phyloP scores from a whole-genome alignment of 2,329 filamentous ascomycete genomes.

The Rutstroemia sydowiana region DNA sequence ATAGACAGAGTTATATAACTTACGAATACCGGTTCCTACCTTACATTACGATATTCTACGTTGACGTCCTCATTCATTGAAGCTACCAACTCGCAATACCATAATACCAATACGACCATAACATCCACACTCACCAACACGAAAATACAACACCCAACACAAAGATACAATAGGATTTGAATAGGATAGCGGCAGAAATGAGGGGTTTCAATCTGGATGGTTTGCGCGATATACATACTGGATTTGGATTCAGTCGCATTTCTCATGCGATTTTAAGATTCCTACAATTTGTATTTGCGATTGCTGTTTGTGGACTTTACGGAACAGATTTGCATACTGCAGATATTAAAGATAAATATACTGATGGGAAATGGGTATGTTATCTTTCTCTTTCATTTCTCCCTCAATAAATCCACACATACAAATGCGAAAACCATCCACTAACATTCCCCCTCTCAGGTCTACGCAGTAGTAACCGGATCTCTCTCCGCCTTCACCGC shows the following conservation, averaged over 20 bases:
- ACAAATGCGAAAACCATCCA: not conserved
- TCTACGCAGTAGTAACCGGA: constrained; percentile 67
- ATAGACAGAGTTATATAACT: too few species aligned
- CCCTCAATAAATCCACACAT: not conserved
- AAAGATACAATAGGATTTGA: too few species aligned
- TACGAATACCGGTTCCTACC: too few species aligned
- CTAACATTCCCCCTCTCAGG: constrained; percentile 32
- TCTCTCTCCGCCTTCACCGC: constrained; percentile 58
- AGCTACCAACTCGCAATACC: too few species aligned
- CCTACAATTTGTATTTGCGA: constrained; percentile 66
- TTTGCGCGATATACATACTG: not conserved
- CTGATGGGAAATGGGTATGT: constrained; percentile 64
- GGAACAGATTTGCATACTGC: constrained; percentile 57
- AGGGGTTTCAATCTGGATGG: too few species aligned
- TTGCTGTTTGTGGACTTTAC: constrained; percentile 75
- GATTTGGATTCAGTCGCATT: not conserved
- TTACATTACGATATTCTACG: too few species aligned
- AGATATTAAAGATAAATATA: constrained; percentile 40
- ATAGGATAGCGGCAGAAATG: too few species aligned
- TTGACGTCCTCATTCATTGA: too few species aligned
- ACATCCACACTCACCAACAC: not conserved
- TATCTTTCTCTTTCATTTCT: not conserved
- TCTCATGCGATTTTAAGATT: constrained; percentile 58
- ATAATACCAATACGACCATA: too few species aligned
- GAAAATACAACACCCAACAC: too few species aligned